Base-by-base conservation (phyloP, 1,284 basidiomycete species). In the Cystobasidiaceae sp. region DNA sequence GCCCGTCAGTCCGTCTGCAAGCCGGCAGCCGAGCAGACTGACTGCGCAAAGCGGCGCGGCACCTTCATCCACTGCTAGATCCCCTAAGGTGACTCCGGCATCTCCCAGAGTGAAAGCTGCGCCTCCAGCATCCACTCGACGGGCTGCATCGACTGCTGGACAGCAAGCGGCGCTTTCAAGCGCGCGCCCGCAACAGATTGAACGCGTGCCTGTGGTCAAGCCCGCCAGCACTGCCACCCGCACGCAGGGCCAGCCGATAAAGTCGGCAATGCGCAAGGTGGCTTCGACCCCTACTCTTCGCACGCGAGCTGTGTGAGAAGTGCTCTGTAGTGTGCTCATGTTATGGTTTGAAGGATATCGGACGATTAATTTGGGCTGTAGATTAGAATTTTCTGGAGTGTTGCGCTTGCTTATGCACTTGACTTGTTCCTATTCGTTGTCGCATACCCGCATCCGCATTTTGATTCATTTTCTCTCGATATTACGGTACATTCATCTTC, bases 261-360 rank as follows among this genome's bases (percentile, higher is more conserved):
- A 52, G 32, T 21, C 19, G 23, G 54, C 28, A 17, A 57, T 57
- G 23, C 54, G 54, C n/a, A 57, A 57, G 23, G 43, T 57, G 54
- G 39, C 54, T 15, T 57, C 54, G 23, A 45, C 54, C 4, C 32
- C 54, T 13, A 39, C 23, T n/a, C 37, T 57, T 28, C 54, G 54
- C 15, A 9, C 13, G 23, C 41, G 33, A 11, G 50, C 33, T 4
- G 41, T 52, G 50, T 52, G 23, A 50, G 13, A 11, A 7, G 4
- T 13, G 19, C 2, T 3, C 13, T 46, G 13, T 46, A 11, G 11
- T 21, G 15, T 15, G 19, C 6, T 33, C 49, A 15, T 17, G n/a
- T n/a, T n/a, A n/a, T n/a, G n/a, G n/a, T n/a, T n/a, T n/a, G n/a
- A n/a, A n/a, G n/a, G n/a, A n/a, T n/a, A n/a, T n/a, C n/a, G n/a